phyloP scores from a whole-genome alignment of 2,329 filamentous ascomycete species.

The Talaromyces rugulosus region DNA sequence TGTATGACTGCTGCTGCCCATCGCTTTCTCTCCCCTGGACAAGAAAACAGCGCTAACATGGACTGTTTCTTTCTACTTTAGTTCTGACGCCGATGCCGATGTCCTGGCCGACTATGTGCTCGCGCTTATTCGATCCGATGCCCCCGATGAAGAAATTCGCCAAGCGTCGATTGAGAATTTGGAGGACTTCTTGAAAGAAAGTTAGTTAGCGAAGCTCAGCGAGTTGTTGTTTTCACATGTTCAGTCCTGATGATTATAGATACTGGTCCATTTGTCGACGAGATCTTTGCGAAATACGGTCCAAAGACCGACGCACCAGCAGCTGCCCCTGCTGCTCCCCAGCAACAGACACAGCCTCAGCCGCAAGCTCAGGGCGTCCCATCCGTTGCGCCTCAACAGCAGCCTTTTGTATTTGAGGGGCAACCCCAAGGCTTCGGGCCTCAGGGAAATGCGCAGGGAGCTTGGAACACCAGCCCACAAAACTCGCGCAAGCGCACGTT shows the following conservation, averaged over 20 bases:
- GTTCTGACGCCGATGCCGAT: constrained; percentile 59
- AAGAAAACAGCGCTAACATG: neutral
- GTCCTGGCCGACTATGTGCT: constrained; percentile 61
- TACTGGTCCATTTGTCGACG: constrained; percentile 52
- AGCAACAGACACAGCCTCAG: constrained; percentile 14
- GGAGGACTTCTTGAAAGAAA: constrained; percentile 55
- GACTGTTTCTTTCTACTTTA: constrained; percentile 20
- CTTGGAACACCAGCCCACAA: constrained; percentile 19
- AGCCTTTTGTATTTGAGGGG: constrained; percentile 12
- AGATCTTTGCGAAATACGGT: constrained; percentile 50
- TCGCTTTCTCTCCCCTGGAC: constrained; percentile 6
- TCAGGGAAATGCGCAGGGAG: constrained; percentile 17
- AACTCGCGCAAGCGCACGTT: constrained; percentile 50
- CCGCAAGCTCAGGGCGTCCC: constrained; percentile 14
- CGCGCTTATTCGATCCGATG: constrained; percentile 54
- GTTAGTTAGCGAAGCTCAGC: constrained; percentile 29
- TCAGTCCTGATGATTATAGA: constrained; percentile 30
- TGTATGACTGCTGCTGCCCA: constrained; percentile 35
- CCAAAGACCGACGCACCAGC: constrained; percentile 36
- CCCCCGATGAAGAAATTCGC: constrained; percentile 50
- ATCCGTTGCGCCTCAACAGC: constrained; percentile 11
- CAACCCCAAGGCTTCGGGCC: constrained; percentile 17
- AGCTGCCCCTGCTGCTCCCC: neutral
- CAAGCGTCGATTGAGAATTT: constrained; percentile 53
- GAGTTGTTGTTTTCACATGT: neutral